Base-by-base conservation (phyloP, 306 rosid genomes). In the Vicia sativa region DNA sequence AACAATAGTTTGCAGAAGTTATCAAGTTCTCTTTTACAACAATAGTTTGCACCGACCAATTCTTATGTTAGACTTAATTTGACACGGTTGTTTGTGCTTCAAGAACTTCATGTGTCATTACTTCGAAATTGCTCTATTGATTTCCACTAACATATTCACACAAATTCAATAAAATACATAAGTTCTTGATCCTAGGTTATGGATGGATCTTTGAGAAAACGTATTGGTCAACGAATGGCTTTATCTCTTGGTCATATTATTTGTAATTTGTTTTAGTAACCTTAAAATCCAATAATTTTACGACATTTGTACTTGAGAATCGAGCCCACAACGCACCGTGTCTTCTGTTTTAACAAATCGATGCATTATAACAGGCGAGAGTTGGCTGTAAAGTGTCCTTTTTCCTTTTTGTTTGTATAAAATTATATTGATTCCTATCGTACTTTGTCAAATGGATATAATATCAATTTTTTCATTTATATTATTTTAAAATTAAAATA, bases 351-450 rank as follows among this genome's bases (percentile, higher is more conserved):
- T 62, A 25, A 55, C 52, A 16, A 8, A 14, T 55, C 62, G 76
- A 77, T 64, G 76, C 61, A 18, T 68, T 26, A n/a, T 49, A 58
- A 52, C 70, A 53, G 16, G 62, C 28, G 3, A 54, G 39, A 11
- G 55, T 77, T 70, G 72, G 72, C 14, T 77, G 76, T 35, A 77
- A 63, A 37, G 71, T 54, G 67, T 76, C 59, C 59, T 13, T 11
- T 59, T 62, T 18, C 26, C 6, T 3, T 19, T 59, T 59, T 71
- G 18, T 34, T 15, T 37, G 11, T 6, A 15, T 39, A 37, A 18
- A 9, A 44, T 44, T n/a, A 56, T 56, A n/a, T 55, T 55, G 61
- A 26, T 55, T 55, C 37, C 19, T 28, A 9, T 16, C 4, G 29
- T 59, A 16, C 46, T 34, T 58, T n/a, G 7, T 53, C 59, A 50